Conservation (phyloP, 2,329 filamentous ascomycete genomes). For the Colletotrichum sansevieriae region DNA sequence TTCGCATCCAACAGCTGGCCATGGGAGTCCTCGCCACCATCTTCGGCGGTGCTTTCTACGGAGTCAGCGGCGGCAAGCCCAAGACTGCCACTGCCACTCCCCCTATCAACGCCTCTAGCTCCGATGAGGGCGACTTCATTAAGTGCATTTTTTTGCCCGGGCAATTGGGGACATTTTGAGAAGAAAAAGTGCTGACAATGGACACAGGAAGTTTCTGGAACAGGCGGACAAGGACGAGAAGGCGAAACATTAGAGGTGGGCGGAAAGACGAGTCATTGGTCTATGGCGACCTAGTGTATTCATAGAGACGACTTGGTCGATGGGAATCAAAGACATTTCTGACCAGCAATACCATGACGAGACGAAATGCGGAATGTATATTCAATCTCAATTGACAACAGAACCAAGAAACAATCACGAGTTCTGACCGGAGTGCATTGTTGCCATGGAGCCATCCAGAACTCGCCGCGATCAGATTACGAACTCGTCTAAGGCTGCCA, state of each 20-base stretch:
- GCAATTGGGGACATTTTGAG: not conserved
- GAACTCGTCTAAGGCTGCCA: not conserved
- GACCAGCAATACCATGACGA: constrained; percentile 20
- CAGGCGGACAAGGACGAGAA: constrained; percentile 57
- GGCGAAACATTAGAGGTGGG: constrained; percentile 56
- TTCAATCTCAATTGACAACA: not conserved
- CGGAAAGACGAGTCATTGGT: constrained; percentile 35
- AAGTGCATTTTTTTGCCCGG: constrained; percentile 60
- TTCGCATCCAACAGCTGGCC: constrained; percentile 60
- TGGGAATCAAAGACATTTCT: constrained; percentile 40
- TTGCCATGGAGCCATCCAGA: too few species aligned
- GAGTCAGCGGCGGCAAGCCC: constrained; percentile 62
- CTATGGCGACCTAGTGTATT: constrained; percentile 39
- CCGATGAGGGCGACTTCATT: constrained; percentile 75
- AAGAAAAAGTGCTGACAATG: constrained; percentile 37
- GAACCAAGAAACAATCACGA: not conserved
- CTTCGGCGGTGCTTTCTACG: constrained; percentile 51
- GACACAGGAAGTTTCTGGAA: constrained; percentile 61
- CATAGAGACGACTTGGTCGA: constrained; percentile 37
- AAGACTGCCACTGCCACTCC: constrained; percentile 58
- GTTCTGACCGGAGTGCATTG: not conserved
- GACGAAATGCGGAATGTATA: not conserved
- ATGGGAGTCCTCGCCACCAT: constrained; percentile 67
- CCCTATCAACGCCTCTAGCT: constrained; percentile 72
- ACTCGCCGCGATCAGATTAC: not conserved